Conservation (phyloP, 495 filamentous ascomycete genomes). For the Aspergillus mulundensis region DNA sequence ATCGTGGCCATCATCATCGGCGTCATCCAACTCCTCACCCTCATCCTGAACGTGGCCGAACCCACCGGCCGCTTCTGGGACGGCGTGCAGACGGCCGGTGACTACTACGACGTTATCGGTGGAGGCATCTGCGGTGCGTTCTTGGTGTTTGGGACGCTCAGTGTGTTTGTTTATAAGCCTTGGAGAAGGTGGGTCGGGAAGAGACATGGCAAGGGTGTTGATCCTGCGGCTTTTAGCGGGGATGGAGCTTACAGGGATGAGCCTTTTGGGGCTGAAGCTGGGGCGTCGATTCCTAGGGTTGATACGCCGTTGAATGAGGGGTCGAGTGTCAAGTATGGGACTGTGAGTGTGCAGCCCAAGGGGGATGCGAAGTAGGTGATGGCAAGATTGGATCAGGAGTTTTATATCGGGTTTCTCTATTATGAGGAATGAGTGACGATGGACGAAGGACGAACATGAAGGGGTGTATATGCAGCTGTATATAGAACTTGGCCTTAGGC, state of each 20-base stretch:
- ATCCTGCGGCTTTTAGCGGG: conserved; percentile 10
- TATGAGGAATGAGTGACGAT: no score
- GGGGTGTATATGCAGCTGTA: neutral
- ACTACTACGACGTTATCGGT: conserved; percentile 84
- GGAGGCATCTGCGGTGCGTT: conserved; percentile 82
- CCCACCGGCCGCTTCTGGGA: conserved; percentile 82
- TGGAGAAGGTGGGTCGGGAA: conserved; percentile 65
- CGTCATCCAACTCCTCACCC: conserved; percentile 73
- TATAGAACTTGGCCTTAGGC: neutral
- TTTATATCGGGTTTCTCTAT: no score
- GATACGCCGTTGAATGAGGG: conserved; percentile 10
- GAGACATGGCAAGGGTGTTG: conserved; percentile 30
- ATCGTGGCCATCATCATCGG: conserved; percentile 83
- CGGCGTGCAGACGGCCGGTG: conserved; percentile 67
- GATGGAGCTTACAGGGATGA: conserved; percentile 19
- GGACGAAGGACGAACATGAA: no score
- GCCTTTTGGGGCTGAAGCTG: neutral
- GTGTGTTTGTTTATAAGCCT: conserved; percentile 68
- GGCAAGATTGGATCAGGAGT: neutral
- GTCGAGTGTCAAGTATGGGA: conserved; percentile 7
- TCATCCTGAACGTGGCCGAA: conserved; percentile 69
- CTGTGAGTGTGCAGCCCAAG: conserved; percentile 8
- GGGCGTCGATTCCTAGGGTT: conserved; percentile 6
- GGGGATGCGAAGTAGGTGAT: neutral
- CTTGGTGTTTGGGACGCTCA: conserved; percentile 65